Percentiles rank a stretch among this genome's conserved stretches.
Conservation (phyloP, 768 basidiomycete species). For the Clitopilus hobsonii region DNA sequence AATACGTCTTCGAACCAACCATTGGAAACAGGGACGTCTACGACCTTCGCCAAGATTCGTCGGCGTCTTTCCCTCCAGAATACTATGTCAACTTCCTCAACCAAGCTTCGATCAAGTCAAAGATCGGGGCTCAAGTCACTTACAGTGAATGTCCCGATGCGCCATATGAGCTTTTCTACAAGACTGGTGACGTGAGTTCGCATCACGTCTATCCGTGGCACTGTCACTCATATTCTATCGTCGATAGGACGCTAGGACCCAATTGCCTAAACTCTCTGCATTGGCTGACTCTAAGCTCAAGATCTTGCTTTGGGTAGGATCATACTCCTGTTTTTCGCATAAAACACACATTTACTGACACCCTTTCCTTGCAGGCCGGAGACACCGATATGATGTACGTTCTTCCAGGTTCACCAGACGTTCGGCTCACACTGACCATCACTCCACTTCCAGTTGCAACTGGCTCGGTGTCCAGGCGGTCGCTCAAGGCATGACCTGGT, state of each 20-base stretch:
- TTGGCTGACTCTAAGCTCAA: constrained; percentile 40
- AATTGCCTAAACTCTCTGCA: constrained; percentile 43
- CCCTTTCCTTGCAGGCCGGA: constrained; percentile 32
- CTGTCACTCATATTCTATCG: too few relatives aligned
- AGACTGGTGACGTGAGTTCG: constrained; percentile 51
- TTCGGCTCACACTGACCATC: not conserved
- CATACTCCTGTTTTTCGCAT: not conserved
- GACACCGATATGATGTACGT: constrained; percentile 51
- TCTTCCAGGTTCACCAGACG: too few relatives aligned
- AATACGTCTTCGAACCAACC: constrained; percentile 44
- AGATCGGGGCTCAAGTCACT: constrained; percentile 47
- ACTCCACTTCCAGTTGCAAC: constrained; percentile 32
- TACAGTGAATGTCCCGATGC: constrained; percentile 48
- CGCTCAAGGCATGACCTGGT: constrained; percentile 38
- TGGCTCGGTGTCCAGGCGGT: constrained; percentile 42
- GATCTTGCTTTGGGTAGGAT: constrained; percentile 41
- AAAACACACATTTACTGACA: too few relatives aligned
- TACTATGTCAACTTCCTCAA: constrained; percentile 46
- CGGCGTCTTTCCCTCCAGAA: constrained; percentile 50
- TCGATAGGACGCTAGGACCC: constrained; percentile 46
- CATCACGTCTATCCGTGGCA: too few relatives aligned
- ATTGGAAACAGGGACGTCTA: constrained; percentile 49
- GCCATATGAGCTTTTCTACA: constrained; percentile 35
- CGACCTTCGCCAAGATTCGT: constrained; percentile 54
- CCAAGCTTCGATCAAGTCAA: constrained; percentile 24